Base-by-base conservation (phyloP, 176 grass and related monocot genomes). In the Rhipidocladum racemiflorum region DNA sequence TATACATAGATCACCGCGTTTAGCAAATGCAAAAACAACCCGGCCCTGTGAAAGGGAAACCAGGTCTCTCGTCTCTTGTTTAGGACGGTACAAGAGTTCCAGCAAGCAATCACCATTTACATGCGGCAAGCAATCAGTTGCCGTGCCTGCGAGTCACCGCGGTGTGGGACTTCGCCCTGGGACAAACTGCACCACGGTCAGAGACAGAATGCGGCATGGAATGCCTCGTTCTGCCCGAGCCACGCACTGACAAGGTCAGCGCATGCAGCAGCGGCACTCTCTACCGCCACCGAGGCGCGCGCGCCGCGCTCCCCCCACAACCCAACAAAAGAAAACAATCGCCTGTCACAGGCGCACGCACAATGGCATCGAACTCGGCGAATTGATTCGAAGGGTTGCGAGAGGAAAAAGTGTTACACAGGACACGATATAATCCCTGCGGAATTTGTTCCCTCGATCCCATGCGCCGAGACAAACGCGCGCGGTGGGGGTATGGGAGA, bases 141-240 rank as follows among this genome's bases (percentile, higher is more conserved):
- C 70, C 3, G 16, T 53, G 25, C 9, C 70, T 53, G 46, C 68
- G 68, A 48, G 68, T 71, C 43, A 23, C 12, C n/a, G 49, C 62
- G 7, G 78, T 24, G 78, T 61, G 21, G 51, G 15, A n/a, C 51
- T 24, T 51, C 17, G 51, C 30, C 46, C 55, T 43, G 65, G 28
- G 68, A 59, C 38, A 34, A 67, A 79, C 56, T 66, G 70, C 77
- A 11, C 81, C 80, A 88, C 68, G 68, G 81, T 7, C 38, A 69
- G 87, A 51, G n/a, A n/a, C 76, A 85, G 62, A 21, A 51, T 24
- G 69, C 69, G 76, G 87, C 83, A 81, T 89, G 83, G 82, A 76
- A 85, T 75, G 87, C 82, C 70, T 57, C 87, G 49, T 83, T 7
- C 83, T 85, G 83, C 87, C 83, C 77, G 39, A 89, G 64, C 44